Conservation (phyloP, 192 early-diverging fungal species). For the Ambispora gerdemannii region DNA sequence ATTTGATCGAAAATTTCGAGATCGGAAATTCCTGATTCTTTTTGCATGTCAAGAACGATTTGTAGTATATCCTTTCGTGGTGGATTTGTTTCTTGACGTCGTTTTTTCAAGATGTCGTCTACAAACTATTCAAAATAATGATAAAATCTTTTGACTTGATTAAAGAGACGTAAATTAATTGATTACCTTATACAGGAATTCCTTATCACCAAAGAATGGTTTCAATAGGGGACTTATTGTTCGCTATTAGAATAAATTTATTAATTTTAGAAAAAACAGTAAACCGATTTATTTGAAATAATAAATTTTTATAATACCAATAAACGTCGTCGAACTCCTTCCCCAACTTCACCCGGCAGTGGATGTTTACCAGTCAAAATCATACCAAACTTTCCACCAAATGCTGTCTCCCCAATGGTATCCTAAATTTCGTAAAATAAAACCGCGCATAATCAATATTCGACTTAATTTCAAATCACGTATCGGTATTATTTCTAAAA, state of each 20-base stretch:
- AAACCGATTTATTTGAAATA: not conserved
- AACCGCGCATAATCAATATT: not conserved
- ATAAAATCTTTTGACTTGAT: not conserved
- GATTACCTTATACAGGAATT: not conserved
- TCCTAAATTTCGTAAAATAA: slow-evolving; percentile 33
- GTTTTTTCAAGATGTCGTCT: not conserved
- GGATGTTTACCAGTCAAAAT: slow-evolving; percentile 43
- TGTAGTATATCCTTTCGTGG: slow-evolving; percentile 39
- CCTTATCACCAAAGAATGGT: not conserved
- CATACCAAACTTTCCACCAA: slow-evolving; percentile 52
- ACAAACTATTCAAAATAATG: not conserved
- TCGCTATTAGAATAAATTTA: not conserved
- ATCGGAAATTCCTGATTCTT: slow-evolving; percentile 25
- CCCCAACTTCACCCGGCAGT: slow-evolving; percentile 37
- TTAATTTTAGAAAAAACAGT: not conserved
- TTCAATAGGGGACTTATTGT: slow-evolving; percentile 15
- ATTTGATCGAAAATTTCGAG: slow-evolving; percentile 35
- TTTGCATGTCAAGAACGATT: slow-evolving; percentile 33
- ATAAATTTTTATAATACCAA: not conserved
- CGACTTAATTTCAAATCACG: slow-evolving; percentile 1
- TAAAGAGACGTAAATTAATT: too few species aligned
- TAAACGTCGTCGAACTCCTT: slow-evolving; percentile 13
- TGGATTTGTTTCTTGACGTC: not conserved
- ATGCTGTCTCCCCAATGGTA: slow-evolving; percentile 51
- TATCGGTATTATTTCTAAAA: too few species aligned